Conservation (phyloP, 1,284 basidiomycete genomes). For the Anthracocystis panici-leucophaei region DNA sequence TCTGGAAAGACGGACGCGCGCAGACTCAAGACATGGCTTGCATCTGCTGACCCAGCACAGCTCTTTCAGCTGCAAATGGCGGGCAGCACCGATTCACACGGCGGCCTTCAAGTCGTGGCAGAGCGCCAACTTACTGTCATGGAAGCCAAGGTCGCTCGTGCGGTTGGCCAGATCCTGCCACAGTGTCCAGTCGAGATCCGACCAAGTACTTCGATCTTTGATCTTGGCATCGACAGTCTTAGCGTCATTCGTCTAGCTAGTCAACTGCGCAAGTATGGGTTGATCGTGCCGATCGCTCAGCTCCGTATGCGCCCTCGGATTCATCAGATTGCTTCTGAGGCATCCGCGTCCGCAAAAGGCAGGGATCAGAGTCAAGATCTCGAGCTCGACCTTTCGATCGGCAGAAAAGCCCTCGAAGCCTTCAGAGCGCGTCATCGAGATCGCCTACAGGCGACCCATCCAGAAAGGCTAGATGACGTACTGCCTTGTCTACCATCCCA, state of each 20-base stretch:
- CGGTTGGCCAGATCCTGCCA: slow-evolving; percentile 7
- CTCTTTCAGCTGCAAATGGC: slow-evolving; percentile 1
- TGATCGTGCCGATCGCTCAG: slow-evolving; percentile 9
- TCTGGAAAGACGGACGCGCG: slow-evolving; percentile 21
- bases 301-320: slow-evolving; percentile 13
- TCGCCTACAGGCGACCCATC: not conserved
- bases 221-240: slow-evolving; percentile 29
- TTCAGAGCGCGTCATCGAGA: slow-evolving; percentile 9
- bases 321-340: slow-evolving; percentile 14
- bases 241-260: slow-evolving; percentile 17
- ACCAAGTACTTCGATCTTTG: slow-evolving; percentile 23
- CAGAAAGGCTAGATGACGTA: no score
- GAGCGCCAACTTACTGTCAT: not conserved
- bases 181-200: not conserved
- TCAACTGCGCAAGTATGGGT: slow-evolving; percentile 10
- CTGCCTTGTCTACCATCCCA: slow-evolving; percentile 22
- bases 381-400: slow-evolving; percentile 10
- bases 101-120: not conserved
- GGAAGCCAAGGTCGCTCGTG: slow-evolving; percentile 1
- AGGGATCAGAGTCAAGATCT: not conserved
- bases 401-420: not conserved
- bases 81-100: not conserved
- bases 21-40: slow-evolving; percentile 17
- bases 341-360: not conserved
- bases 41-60: slow-evolving; percentile 7